phyloP scores from a whole-genome alignment of 495 filamentous ascomycete species.

The Penicillium odoratum region DNA sequence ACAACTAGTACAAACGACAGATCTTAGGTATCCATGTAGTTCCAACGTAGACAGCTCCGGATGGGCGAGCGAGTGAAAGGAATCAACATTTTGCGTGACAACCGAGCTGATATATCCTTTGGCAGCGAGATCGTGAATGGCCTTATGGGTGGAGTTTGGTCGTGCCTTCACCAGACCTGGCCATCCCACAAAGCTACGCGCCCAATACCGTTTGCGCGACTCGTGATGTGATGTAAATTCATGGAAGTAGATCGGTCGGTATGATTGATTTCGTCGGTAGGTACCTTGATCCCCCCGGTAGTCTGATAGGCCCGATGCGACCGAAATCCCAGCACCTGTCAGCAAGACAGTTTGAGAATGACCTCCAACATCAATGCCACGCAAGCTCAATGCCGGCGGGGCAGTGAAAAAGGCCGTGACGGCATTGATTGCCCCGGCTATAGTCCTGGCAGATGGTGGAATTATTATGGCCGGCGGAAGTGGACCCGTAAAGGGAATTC shows the following conservation, averaged over 20 bases:
- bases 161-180: conserved; percentile 70
- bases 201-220: conserved; percentile 93
- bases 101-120: conserved; percentile 73
- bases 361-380: conserved; percentile 48
- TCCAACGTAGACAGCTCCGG: conserved; percentile 75
- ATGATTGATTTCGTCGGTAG: conserved; percentile 84
- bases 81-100: conserved; percentile 96
- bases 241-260: conserved; percentile 88
- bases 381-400: conserved; percentile 46
- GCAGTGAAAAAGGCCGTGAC: conserved; percentile 71
- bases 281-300: conserved; percentile 90
- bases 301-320: conserved; percentile 89
- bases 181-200: conserved; percentile 92
- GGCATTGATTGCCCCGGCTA: conserved; percentile 73
- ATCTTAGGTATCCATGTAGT: conserved; percentile 85
- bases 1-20: conserved; percentile 80
- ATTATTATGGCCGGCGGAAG: conserved; percentile 77
- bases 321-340: conserved; percentile 90
- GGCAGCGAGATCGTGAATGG: conserved; percentile 66
- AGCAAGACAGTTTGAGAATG: conserved; percentile 69
- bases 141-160: conserved; percentile 79
- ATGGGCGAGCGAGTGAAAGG: conserved; percentile 80
- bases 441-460: conserved; percentile 65
- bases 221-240: conserved; percentile 84
- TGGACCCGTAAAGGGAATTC: conserved; percentile 87